Evolutionary conservation across 148 eudicot genomes (phyloP).

Genomic region (Cornus controversa): DNA sequence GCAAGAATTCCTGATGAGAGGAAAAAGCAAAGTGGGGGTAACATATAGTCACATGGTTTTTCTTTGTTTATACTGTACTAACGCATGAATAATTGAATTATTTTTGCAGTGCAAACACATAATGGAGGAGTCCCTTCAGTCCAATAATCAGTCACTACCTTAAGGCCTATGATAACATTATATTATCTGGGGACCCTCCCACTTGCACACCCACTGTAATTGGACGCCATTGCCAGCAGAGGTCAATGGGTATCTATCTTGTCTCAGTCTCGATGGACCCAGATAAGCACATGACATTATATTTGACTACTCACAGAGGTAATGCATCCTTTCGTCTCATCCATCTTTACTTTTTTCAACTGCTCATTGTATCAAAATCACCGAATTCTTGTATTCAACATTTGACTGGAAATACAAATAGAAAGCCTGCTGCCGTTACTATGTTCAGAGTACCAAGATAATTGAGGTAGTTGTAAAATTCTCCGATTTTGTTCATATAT

Average conservation of each 20-base stretch:
- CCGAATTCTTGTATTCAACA: not conserved
- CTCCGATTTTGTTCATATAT: no score
- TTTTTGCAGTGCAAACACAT: slow-evolving; percentile 14
- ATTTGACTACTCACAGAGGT: slow-evolving; percentile 4
- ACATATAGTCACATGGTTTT: not conserved
- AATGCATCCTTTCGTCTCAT: not conserved
- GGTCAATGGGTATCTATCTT: slow-evolving; percentile 5
- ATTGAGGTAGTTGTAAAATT: not conserved
- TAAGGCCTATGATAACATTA: not conserved
- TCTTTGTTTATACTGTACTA: not conserved
- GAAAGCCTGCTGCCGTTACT: not conserved
- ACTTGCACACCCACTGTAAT: slow-evolving; percentile 14
- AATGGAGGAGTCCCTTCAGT: slow-evolving; percentile 8
- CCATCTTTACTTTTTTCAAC: not conserved
- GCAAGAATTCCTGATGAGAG: not conserved
- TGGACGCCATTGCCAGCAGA: not conserved
- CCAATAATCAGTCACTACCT: not conserved
- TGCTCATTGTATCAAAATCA: not conserved
- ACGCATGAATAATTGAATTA: not conserved
- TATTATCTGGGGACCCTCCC: slow-evolving; percentile 1
- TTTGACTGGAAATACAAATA: not conserved
- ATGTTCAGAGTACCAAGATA: not conserved
- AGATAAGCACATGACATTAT: not conserved
- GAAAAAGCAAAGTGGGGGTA: slow-evolving; percentile 2
- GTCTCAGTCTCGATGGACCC: slow-evolving; percentile 15